phyloP scores from a whole-genome alignment of 371 early-diverging fungal genomes.

The Actinomucor elegans region DNA sequence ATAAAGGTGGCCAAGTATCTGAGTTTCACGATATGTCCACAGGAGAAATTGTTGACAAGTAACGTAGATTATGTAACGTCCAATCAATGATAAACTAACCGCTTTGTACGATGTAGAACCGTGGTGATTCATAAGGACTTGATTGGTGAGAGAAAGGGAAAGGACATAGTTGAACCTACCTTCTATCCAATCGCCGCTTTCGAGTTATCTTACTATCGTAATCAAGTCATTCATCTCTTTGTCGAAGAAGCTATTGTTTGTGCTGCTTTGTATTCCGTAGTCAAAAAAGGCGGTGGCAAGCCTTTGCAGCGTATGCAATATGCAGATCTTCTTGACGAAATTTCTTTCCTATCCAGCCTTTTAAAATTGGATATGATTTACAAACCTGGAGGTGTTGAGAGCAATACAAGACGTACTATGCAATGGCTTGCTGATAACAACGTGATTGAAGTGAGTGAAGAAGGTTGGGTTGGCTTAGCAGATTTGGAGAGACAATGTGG shows the following conservation, averaged over 20 bases:
- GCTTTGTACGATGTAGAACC: slow-evolving; percentile 17
- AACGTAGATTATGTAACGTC: not conserved
- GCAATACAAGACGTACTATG: slow-evolving; percentile 70
- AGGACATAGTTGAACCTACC: slow-evolving; percentile 83
- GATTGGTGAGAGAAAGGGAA: slow-evolving; percentile 67
- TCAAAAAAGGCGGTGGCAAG: slow-evolving; percentile 76
- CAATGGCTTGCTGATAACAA: slow-evolving; percentile 61
- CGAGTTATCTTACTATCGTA: slow-evolving; percentile 84
- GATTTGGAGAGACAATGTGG: slow-evolving; percentile 75
- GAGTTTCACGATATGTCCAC: slow-evolving; percentile 78
- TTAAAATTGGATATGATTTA: slow-evolving; percentile 87
- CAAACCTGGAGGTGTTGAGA: slow-evolving; percentile 73
- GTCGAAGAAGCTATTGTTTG: slow-evolving; percentile 81
- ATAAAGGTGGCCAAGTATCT: slow-evolving; percentile 81
- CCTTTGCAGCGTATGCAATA: slow-evolving; percentile 56
- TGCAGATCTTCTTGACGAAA: slow-evolving; percentile 61
- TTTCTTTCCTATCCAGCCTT: slow-evolving; percentile 76
- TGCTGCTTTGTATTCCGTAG: slow-evolving; percentile 75
- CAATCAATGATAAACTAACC: not conserved
- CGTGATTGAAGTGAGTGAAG: slow-evolving; percentile 54
- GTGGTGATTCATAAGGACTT: slow-evolving; percentile 72
- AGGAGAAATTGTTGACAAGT: slow-evolving; percentile 65
- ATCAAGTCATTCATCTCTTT: slow-evolving; percentile 86
- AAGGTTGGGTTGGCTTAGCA: slow-evolving; percentile 58
- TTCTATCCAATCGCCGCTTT: slow-evolving; percentile 87